Percentiles rank a stretch among this genome's conserved stretches.
phyloP scores from a whole-genome alignment of 352 stramenopile species.

The Globisporangium rhizosaccharum region DNA sequence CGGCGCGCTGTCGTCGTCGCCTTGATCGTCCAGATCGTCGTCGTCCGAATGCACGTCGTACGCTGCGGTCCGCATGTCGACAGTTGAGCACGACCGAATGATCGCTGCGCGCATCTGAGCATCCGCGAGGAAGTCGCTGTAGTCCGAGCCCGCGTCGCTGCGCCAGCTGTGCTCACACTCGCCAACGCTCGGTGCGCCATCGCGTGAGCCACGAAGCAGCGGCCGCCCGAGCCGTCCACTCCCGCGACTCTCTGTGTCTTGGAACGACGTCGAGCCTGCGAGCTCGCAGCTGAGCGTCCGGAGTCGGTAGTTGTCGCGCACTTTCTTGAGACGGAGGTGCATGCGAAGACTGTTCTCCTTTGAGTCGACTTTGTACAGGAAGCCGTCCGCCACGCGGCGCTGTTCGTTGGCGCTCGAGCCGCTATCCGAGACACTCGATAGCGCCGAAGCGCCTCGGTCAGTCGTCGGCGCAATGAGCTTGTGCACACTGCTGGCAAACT shows the following conservation, averaged over 20 bases:
- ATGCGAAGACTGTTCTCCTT: conserved; percentile 74
- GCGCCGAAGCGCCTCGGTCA: too few relatives aligned
- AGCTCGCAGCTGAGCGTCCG: conserved; percentile 65
- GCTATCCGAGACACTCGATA: background rate
- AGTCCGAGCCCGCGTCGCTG: conserved; percentile 70
- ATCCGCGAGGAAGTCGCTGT: conserved; percentile 71
- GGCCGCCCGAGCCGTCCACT: conserved; percentile 24
- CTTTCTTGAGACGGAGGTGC: conserved; percentile 60
- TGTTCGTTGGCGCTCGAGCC: background rate
- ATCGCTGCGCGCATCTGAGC: conserved; percentile 78
- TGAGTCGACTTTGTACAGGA: conserved; percentile 59
- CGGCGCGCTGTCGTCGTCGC: conserved; percentile 18
- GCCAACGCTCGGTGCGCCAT: conserved; percentile 16
- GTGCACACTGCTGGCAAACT: conserved; percentile 74
- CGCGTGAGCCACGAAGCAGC: conserved; percentile 26
- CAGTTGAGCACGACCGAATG: conserved; percentile 60
- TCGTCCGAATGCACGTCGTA: conserved; percentile 48
- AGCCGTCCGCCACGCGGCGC: conserved; percentile 16
- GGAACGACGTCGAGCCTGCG: conserved; percentile 29
- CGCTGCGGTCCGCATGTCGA: conserved; percentile 23
- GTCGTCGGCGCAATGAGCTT: conserved; percentile 37
- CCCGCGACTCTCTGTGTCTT: conserved; percentile 39
- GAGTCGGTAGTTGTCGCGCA: conserved; percentile 59
- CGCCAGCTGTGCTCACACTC: conserved; percentile 56
- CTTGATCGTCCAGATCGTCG: conserved; percentile 35